Percentiles rank a stretch among this genome's conserved stretches.
These are phyloP conservation scores for Murraya paniculata DNA, from an alignment of 345 rosid species.

Conservation along the genomic window DNA sequence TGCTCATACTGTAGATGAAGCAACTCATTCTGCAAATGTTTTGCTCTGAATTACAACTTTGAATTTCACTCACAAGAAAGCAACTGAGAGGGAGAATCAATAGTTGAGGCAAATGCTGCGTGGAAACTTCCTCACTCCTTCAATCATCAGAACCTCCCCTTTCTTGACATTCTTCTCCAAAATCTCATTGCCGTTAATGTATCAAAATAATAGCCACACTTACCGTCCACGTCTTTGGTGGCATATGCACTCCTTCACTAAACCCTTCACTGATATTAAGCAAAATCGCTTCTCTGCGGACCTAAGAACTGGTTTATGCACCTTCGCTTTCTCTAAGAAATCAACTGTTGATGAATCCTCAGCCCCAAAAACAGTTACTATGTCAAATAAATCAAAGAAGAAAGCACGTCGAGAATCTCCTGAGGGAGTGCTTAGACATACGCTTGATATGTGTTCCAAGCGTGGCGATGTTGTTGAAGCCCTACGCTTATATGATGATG, in stretches of 20 bases:
- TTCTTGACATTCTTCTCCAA: slow-evolving; percentile 27
- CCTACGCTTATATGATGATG: slow-evolving; percentile 80
- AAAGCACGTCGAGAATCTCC: slow-evolving; percentile 59
- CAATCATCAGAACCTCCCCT: slow-evolving; percentile 29
- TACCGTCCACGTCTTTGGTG: slow-evolving; percentile 21
- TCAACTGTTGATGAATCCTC: slow-evolving; percentile 26
- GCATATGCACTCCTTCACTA: slow-evolving; percentile 15
- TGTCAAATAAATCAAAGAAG: slow-evolving; percentile 48
- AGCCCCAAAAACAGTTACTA: slow-evolving; percentile 8
- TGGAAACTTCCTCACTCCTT: slow-evolving; percentile 36
- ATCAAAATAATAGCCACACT: background rate
- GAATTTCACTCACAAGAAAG: background rate
- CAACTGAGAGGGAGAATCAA: background rate
- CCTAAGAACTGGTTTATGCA: slow-evolving; percentile 37
- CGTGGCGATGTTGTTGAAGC: slow-evolving; percentile 62
- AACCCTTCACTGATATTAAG: slow-evolving; percentile 14
- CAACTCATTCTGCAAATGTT: background rate
- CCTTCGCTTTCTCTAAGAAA: slow-evolving; percentile 33
- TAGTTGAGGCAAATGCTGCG: slow-evolving; percentile 34
- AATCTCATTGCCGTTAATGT: slow-evolving; percentile 29
- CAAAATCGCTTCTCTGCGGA: slow-evolving; percentile 20
- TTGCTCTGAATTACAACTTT: background rate
- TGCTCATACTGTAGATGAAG: background rate
- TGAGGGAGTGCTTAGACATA: slow-evolving; percentile 45
- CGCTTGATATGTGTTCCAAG: slow-evolving; percentile 72